Evolutionary conservation across 257 asterid genomes (phyloP), one percentile per base, ranked within the genome.

Genomic region (Solanum verrucosum): DNA sequence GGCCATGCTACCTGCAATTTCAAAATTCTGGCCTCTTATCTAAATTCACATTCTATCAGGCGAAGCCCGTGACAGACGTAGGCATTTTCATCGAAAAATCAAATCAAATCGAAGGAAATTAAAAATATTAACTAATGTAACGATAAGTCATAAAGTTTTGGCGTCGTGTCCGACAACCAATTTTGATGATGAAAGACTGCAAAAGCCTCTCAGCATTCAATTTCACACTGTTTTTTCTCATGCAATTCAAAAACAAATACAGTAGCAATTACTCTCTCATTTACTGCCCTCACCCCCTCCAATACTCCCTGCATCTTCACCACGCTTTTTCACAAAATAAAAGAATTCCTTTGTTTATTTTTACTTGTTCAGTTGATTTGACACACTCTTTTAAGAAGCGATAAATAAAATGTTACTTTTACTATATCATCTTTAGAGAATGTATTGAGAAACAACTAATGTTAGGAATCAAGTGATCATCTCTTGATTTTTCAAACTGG

Each of bases 181-280:
- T 86, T 86, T 87, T 84, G 56, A 89, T 78, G 74, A 31, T 75
- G 77, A 65, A 38, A 78, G 25, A 40, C 73, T 27, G 88, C 88
- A 85, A 86, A 56, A 20, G 79, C 87, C 87, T 49, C 77, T 63
- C 27, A 5, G 87, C 96, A 92, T 93, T 93, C 88, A 93, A 89
- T 92, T 86, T 65, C 82, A 87, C 82, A 74, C 75, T 38, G 85
- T n/a, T 83, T 83, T 86, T 91, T 86, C 49, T 65, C 60, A 56
- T 20, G 42, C 83, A 10, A 40, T 88, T 75, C 88, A 88, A 71
- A 67, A 74, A 67, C 84, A 78, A 88, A 59, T 13, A 72, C 77
- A 72, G 40, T 10, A 27, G 20, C 73, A 40, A 84, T 90, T 85
- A 86, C 88, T 88, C 91, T 49, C 87, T 87, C 90, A 92, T 86